Conservation (phyloP, 2,329 filamentous ascomycete species). For the Metarhizium robertsii region DNA sequence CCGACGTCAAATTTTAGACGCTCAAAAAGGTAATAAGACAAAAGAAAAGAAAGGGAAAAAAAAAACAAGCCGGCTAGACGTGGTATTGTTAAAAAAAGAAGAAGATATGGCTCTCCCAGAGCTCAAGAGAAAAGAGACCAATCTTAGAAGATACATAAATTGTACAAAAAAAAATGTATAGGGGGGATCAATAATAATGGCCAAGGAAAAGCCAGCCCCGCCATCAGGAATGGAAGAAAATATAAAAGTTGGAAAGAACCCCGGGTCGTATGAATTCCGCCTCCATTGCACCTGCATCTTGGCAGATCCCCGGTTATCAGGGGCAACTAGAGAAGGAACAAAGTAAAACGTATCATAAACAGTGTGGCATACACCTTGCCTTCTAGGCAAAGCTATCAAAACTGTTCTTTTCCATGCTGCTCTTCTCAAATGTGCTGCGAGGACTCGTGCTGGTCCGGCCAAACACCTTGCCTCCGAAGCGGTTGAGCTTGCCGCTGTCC, state of each 20-base stretch:
- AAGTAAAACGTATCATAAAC: background rate
- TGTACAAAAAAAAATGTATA: constrained; percentile 4
- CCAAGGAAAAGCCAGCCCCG: constrained; percentile 4
- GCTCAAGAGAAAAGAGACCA: background rate
- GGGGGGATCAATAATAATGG: constrained; percentile 4
- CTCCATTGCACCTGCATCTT: background rate
- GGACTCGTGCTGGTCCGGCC: constrained; percentile 43
- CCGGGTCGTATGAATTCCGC: background rate
- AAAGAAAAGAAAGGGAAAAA: constrained; percentile 4
- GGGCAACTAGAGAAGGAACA: background rate
- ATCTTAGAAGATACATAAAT: background rate
- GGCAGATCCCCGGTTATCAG: background rate
- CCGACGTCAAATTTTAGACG: background rate
- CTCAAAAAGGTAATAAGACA: background rate
- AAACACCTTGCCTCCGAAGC: constrained; percentile 48
- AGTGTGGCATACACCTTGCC: background rate
- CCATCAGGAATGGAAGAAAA: background rate
- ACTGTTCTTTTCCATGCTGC: constrained; percentile 36
- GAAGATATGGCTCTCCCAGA: background rate
- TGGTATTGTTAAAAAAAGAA: background rate
- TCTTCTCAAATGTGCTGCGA: constrained; percentile 42
- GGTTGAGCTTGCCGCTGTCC: constrained; percentile 45
- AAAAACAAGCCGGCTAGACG: background rate
- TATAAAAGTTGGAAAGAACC: background rate
- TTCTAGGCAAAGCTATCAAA: constrained; percentile 26